Percentiles rank a stretch among this genome's conserved stretches.
Evolutionary conservation across 345 rosid species (phyloP).

Genomic region (Tarenaya hassleriana): DNA sequence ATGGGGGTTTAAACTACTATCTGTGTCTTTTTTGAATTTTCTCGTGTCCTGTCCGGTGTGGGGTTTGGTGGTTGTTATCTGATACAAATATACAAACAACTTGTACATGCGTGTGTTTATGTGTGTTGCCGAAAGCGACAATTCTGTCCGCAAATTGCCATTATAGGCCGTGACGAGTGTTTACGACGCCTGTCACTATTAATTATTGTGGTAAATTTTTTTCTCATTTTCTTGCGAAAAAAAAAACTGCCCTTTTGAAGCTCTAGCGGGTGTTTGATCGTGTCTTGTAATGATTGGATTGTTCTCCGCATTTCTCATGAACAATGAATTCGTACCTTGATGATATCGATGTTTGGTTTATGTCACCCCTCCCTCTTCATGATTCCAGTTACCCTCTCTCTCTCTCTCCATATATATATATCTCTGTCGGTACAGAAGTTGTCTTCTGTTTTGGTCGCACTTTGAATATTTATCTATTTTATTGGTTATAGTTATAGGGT

Average conservation of each 20-base stretch:
- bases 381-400: too few relatives aligned
- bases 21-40: slow-evolving; percentile 15
- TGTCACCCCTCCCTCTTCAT: too few relatives aligned
- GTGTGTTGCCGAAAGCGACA: slow-evolving; percentile 23
- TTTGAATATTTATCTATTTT: slow-evolving; percentile 17
- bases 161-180: slow-evolving; percentile 15
- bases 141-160: slow-evolving; percentile 6
- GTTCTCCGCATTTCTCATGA: too few relatives aligned
- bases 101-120: slow-evolving; percentile 18
- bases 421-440: not conserved
- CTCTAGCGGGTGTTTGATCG: too few relatives aligned
- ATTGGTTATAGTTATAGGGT: slow-evolving; percentile 16
- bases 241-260: too few relatives aligned
- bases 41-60: not conserved
- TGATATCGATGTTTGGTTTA: too few relatives aligned
- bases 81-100: slow-evolving; percentile 20
- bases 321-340: too few relatives aligned
- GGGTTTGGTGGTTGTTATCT: slow-evolving; percentile 22
- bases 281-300: too few relatives aligned
- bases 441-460: slow-evolving; percentile 17
- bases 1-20: slow-evolving; percentile 8
- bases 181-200: slow-evolving; percentile 25
- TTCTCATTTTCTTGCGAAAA: not conserved
- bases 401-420: not conserved
- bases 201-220: not conserved